Evolutionary conservation across 1,139 yeast species (phyloP), one percentile per base, ranked within the genome.

Genomic region (Tardiomyces digboiensis): DNA sequence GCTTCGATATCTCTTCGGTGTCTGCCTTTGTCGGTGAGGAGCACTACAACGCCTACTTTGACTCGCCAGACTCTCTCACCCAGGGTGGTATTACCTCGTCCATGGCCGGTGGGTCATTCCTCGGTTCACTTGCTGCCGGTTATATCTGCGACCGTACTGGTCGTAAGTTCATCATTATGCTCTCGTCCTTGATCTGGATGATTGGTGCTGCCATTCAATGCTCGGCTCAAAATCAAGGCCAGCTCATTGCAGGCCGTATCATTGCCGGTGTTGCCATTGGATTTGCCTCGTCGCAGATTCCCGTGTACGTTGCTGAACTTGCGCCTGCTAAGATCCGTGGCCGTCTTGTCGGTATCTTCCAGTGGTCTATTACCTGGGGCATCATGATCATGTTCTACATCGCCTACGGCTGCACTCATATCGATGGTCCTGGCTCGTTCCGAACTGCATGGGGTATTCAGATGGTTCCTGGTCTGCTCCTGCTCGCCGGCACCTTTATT

Each of bases 1-100:
- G 97, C 55, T 89, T 88, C 61, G 97, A 89, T 62, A 87, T 89
- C 42, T 87, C 97, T 5, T 82, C 94, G 5, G 96, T 96, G 1
- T 74, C 91, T 52, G 93, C 89, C 26, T 78, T 91, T 43, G 76
- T 89, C 41, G 83, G 86, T n/a, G 76, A 80, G 8, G 86, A 80
- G 52, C 70, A 82, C 22, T 76, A 72, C 53, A 69, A 70, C 26
- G 66, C 68, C 42, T 61, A 51, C 47, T 67, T 67, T 53, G 49
- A 59, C 46, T 39, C 54, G 46, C 62, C 67, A 21, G 49, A 52
- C 42, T 54, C 67, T 6, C 66, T 86, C 44, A 71, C 87, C 0
- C 81, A 79, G 50, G 95, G 96, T 40, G 85, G 89, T 52, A 86
- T 89, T 36, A 41, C 48, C 19, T 29, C 46, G 8, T 89, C 96